Conservation (phyloP, 495 filamentous ascomycete species). For the Apiosordaria backusii region DNA sequence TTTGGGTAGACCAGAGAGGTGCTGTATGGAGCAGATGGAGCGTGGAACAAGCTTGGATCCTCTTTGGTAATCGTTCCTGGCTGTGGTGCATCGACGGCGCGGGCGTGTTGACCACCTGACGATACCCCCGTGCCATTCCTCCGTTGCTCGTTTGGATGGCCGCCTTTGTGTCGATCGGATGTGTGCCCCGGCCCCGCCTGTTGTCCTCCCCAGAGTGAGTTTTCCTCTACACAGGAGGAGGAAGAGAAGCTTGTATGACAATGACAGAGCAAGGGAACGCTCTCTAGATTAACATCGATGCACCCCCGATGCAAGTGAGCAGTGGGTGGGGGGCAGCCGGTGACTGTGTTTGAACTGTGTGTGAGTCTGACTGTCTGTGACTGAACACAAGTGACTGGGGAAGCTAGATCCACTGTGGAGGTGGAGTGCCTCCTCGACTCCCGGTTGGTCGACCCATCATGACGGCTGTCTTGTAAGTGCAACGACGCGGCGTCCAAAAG, state of each 20-base stretch:
- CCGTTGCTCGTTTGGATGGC: not conserved
- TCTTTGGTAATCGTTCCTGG: conserved; percentile 18
- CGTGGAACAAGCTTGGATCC: not conserved
- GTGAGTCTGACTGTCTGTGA: not conserved
- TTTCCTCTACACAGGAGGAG: not conserved
- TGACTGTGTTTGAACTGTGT: not conserved
- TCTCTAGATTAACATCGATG: not conserved
- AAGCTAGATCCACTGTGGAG: not conserved
- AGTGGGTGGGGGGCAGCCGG: not conserved
- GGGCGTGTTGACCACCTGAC: conserved; percentile 17
- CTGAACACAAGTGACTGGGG: too few relatives aligned
- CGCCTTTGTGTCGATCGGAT: conserved; percentile 6
- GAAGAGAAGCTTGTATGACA: not conserved
- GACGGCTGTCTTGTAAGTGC: conserved; percentile 3
- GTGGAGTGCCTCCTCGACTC: not conserved
- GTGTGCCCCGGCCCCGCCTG: not conserved
- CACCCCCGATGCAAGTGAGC: conserved; percentile 1
- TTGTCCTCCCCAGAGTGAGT: not conserved
- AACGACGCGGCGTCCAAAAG: not conserved
- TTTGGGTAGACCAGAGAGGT: too few relatives aligned
- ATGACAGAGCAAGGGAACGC: not conserved
- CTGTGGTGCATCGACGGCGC: conserved; percentile 11
- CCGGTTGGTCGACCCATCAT: conserved; percentile 11
- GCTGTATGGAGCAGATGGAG: too few relatives aligned
- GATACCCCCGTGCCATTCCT: conserved; percentile 10